Conservation (phyloP, 441 rosid species). For the Syzygium syzygioides region DNA sequence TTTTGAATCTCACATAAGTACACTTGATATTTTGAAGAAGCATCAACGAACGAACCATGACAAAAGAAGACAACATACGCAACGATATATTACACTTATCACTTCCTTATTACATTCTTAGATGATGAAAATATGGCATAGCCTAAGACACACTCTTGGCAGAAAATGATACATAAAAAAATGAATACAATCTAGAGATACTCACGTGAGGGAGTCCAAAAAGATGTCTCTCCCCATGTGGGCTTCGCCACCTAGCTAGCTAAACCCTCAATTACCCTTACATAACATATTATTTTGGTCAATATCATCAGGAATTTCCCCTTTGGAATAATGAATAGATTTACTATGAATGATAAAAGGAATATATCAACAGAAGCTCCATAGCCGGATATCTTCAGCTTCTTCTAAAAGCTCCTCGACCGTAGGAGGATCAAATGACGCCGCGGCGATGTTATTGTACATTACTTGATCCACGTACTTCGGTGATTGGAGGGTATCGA, state of each 20-base stretch:
- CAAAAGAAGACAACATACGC: background rate
- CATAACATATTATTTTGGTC: constrained; percentile 9
- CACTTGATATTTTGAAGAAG: background rate
- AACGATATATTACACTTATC: background rate
- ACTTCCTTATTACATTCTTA: background rate
- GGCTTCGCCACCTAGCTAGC: constrained; percentile 14
- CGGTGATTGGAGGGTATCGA: background rate
- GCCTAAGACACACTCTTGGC: constrained; percentile 13
- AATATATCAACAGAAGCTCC: constrained; percentile 10
- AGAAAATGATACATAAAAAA: constrained; percentile 13
- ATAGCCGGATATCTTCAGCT: constrained; percentile 10
- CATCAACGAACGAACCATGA: background rate
- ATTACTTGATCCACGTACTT: constrained; percentile 1
- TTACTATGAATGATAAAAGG: background rate
- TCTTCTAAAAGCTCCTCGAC: constrained; percentile 2
- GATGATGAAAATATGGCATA: background rate
- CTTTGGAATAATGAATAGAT: background rate
- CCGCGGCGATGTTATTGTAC: background rate
- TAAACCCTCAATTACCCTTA: background rate
- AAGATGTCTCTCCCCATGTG: constrained; percentile 39
- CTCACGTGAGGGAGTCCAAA: constrained; percentile 36
- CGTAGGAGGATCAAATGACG: background rate
- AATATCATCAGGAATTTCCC: constrained; percentile 31
- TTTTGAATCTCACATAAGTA: background rate
- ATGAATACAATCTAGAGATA: constrained; percentile 8